Evolutionary conservation across 2,329 filamentous ascomycete species (phyloP), one percentile per base, ranked within the genome.

Genomic region (Alternaria brassicae): DNA sequence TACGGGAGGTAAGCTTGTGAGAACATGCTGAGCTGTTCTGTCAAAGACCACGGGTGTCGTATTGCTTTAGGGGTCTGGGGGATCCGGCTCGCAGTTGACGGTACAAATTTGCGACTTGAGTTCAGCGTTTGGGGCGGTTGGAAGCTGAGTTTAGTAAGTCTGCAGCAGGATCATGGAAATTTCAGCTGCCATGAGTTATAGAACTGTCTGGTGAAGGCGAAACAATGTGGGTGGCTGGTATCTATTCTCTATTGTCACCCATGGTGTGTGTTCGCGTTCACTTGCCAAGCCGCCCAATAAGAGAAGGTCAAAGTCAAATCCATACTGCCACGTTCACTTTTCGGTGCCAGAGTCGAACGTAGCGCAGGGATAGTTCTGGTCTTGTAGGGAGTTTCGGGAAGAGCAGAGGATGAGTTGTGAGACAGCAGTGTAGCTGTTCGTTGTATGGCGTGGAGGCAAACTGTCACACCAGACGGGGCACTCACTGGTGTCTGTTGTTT

Each of bases 1-100:
- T 52, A 52, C 25, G 55, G 56, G 48, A 62, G 55, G 40, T 51
- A 63, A 27, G 57, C 55, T 55, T 63, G 58, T 45, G 56, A 49
- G 30, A 52, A 48, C 58, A 63, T 67, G 9, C n/a, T 42, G 54
- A 30, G 52, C 32, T 36, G 19, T 37, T 27, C 32, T 44, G 53
- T 27, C 58, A 28, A 51, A 23, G 40, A 19, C 50, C 34, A 55
- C 44, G 45, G 37, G 48, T 44, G 34, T 34, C 13, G 30, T 34
- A 30, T 8, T 48, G 10, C 8, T 34, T 21, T 37, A 21, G 25
- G 15, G 23, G 44, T 23, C 44, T 36, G 19, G 13, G 37, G 32
- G 23, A 39, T 39, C 39, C 40, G 27, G 36, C 40, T 42, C 30
- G 19, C 44, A 48, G 30, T 17, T 36, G 19, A 48, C 21, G 6